phyloP scores from a whole-genome alignment of 2,329 filamentous ascomycete species.

The Fusarium pilosicola region DNA sequence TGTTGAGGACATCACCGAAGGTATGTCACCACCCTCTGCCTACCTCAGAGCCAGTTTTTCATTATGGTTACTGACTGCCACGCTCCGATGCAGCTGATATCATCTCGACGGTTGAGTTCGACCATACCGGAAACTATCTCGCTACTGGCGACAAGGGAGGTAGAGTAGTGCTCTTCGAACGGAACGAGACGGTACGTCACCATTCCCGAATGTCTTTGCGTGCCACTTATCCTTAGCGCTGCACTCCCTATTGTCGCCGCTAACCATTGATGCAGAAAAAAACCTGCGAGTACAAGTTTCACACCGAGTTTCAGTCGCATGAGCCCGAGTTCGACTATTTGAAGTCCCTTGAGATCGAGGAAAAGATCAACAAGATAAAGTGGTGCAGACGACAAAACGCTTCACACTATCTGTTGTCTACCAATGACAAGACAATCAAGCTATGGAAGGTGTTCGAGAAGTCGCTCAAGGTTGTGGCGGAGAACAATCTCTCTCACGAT shows the following conservation, averaged over 20 bases:
- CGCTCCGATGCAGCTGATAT: slow-evolving; percentile 74
- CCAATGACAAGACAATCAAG: slow-evolving; percentile 99
- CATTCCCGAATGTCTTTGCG: neutral
- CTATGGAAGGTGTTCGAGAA: slow-evolving; percentile 99
- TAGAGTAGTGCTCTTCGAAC: slow-evolving; percentile 85
- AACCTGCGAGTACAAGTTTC: slow-evolving; percentile 99
- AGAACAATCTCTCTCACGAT: slow-evolving; percentile 98
- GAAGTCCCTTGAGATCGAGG: slow-evolving; percentile 98
- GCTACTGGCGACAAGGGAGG: slow-evolving; percentile 92
- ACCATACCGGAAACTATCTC: slow-evolving; percentile 89
- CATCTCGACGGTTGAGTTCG: slow-evolving; percentile 91
- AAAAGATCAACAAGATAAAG: slow-evolving; percentile 99
- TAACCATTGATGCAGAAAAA: slow-evolving; percentile 77
- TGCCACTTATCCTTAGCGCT: neutral
- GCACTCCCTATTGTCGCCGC: slow-evolving; percentile 5
- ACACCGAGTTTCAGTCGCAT: slow-evolving; percentile 99
- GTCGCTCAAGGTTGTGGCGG: slow-evolving; percentile 96
- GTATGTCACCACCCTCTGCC: slow-evolving; percentile 57
- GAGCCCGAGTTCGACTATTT: slow-evolving; percentile 99
- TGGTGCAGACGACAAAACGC: slow-evolving; percentile 99
- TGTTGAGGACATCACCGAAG: slow-evolving; percentile 98
- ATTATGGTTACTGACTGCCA: slow-evolving; percentile 35
- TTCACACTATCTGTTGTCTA: slow-evolving; percentile 96
- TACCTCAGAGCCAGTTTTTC: slow-evolving; percentile 21
- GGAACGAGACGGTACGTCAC: slow-evolving; percentile 88